Evolutionary conservation across 1,139 yeast species (phyloP).

Genomic region (Pneumocystis sp.): DNA sequence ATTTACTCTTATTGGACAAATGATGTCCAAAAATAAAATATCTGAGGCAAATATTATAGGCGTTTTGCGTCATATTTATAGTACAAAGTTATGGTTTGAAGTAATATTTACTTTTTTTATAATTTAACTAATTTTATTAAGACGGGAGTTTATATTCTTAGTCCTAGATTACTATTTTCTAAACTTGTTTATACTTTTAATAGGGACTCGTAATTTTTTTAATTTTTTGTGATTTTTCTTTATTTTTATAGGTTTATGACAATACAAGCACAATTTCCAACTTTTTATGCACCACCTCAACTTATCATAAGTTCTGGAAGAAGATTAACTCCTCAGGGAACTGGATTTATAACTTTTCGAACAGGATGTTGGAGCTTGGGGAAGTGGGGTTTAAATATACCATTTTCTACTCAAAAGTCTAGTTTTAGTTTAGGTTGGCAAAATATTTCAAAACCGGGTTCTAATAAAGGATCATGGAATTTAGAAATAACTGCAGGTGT

Average conservation of each 20-base stretch:
- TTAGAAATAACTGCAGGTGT: conserved; percentile 8
- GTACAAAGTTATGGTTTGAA: conserved; percentile 6
- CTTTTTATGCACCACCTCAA: conserved; percentile 6
- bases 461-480: neutral
- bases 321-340: conserved; percentile 7
- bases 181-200: conserved; percentile 6
- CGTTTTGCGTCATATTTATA: conserved; percentile 5
- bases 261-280: neutral
- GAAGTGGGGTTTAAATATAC: conserved; percentile 4
- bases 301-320: conserved; percentile 7
- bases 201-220: conserved; percentile 5
- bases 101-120: conserved; percentile 1
- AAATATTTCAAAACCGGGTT: neutral
- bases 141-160: neutral
- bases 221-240: neutral
- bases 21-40: conserved; percentile 4
- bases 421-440: conserved; percentile 2
- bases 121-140: neutral
- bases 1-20: conserved; percentile 6
- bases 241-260: neutral
- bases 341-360: conserved; percentile 4
- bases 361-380: conserved; percentile 8
- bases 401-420: neutral
- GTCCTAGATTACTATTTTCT: conserved; percentile 5
- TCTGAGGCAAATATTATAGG: conserved; percentile 6